Base-by-base conservation (phyloP, 441 rosid genomes). In the Euphorbia schlechtendalii region DNA sequence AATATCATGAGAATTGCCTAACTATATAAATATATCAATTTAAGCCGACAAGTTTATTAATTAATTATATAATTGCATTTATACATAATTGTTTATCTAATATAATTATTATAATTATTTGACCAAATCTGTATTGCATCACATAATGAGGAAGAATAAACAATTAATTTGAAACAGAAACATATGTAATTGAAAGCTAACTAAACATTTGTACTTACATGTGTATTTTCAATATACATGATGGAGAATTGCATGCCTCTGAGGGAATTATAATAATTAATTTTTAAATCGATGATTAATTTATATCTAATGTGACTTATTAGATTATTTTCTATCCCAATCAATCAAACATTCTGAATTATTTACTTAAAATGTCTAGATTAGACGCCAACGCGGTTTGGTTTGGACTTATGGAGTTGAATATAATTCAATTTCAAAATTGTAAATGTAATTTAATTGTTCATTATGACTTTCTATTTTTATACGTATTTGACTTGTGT, bases 121-220 rank as follows among this genome's bases (percentile, higher is more conserved):
- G 82, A 81, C 79, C 74, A 74, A 70, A 68, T 66, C 68, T 61
- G 54, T 67, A 27, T 65, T 63, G 54, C 73, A 68, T 72, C 75
- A 43, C 43, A 67, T 53, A 67, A 32, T 28, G 20, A 56, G 56
- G 70, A 27, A 22, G 56, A 70, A 53, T 21, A 49, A 53, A 63
- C 70, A 15, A 45, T 8, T 12, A 45, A 76, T 45, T 62, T 43
- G n/a, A 63, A 69, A 63, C 70, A 69, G 11, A 51, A 51, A 43
- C 62, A 67, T 10, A n/a, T n/a, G n/a, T n/a, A n/a, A 15, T 45
- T 45, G 73, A 65, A 12, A 69, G 38, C 56, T 12, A 71, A 74
- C 67, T 64, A 24, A 67, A 65, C 60, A 59, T 69, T 54, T 69
- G 69, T 66, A 48, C 51, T 15, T 57, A 49, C 30, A 51, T 67